Percentiles rank a stretch among this genome's conserved stretches.
phyloP scores from a whole-genome alignment of 2,329 filamentous ascomycete species.

The Lithohypha guttulata region DNA sequence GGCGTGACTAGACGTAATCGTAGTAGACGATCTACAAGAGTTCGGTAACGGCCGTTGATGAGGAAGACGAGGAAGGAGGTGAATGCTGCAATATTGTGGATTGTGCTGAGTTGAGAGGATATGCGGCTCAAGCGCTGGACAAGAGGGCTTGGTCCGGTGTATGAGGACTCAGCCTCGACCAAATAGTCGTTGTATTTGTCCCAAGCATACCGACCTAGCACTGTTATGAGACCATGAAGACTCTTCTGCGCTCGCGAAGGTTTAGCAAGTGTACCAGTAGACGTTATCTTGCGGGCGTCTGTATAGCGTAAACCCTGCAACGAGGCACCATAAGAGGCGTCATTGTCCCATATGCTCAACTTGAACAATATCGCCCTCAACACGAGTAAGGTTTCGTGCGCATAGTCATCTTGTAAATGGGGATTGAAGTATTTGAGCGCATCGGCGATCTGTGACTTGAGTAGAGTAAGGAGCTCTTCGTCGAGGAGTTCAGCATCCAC shows the following conservation, averaged over 20 bases:
- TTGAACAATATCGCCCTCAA: constrained; percentile 81
- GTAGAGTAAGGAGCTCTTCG: constrained; percentile 76
- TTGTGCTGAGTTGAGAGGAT: constrained; percentile 57
- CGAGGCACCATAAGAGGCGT: constrained; percentile 86
- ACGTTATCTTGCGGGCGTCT: constrained; percentile 54
- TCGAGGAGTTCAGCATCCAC: constrained; percentile 92
- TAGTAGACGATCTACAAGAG: constrained; percentile 73
- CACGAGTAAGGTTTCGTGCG: constrained; percentile 67
- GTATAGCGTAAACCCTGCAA: constrained; percentile 85
- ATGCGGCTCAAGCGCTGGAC: constrained; percentile 53
- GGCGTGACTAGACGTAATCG: constrained; percentile 76
- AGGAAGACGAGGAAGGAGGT: constrained; percentile 83
- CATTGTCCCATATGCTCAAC: constrained; percentile 90
- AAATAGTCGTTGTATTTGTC: constrained; percentile 84
- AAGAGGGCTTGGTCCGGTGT: constrained; percentile 35
- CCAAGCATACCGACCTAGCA: constrained; percentile 84
- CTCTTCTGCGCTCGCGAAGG: constrained; percentile 77
- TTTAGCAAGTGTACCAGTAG: constrained; percentile 48
- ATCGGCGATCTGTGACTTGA: constrained; percentile 77
- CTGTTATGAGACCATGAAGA: constrained; percentile 72
- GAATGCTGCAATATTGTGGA: constrained; percentile 73
- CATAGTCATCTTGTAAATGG: constrained; percentile 75
- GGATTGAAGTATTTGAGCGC: constrained; percentile 74
- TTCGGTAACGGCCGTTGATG: constrained; percentile 81
- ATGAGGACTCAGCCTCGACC: constrained; percentile 63